Percentiles rank a stretch among this genome's conserved stretches.
Evolutionary conservation across 495 filamentous ascomycete species (phyloP).

Genomic region (Lindgomyces ingoldianus): DNA sequence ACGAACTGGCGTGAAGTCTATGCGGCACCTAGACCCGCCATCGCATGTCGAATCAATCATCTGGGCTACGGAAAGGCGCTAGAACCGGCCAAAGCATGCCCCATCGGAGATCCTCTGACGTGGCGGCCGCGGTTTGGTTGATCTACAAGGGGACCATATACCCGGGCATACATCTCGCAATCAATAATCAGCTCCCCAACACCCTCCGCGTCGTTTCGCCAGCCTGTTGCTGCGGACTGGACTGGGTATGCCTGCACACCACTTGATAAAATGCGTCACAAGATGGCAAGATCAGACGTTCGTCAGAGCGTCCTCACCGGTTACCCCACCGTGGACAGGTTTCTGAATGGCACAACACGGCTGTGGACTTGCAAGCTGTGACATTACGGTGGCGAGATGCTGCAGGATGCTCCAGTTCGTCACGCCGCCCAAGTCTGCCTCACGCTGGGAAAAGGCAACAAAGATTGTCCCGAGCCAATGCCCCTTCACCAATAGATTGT

Average conservation of each 20-base stretch:
- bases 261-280: slow-evolving; percentile 33
- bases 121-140: slow-evolving; percentile 42
- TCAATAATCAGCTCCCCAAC: slow-evolving; percentile 35
- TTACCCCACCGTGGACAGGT: slow-evolving; percentile 31
- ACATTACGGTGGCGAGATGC: slow-evolving; percentile 35
- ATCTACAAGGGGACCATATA: slow-evolving; percentile 33
- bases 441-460: slow-evolving; percentile 21
- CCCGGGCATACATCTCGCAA: slow-evolving; percentile 32
- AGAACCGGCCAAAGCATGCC: slow-evolving; percentile 39
- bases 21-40: slow-evolving; percentile 37
- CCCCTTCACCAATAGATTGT: slow-evolving; percentile 35
- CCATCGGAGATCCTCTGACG: slow-evolving; percentile 45
- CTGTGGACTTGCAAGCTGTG: slow-evolving; percentile 17
- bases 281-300: slow-evolving; percentile 39
- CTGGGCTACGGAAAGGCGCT: slow-evolving; percentile 35
- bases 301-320: slow-evolving; percentile 36
- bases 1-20: slow-evolving; percentile 38
- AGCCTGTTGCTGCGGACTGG: slow-evolving; percentile 22
- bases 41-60: slow-evolving; percentile 42
- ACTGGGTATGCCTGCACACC: slow-evolving; percentile 31
- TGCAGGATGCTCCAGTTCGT: slow-evolving; percentile 28
- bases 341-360: slow-evolving; percentile 28
- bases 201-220: slow-evolving; percentile 29
- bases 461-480: slow-evolving; percentile 34
- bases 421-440: slow-evolving; percentile 35